Evolutionary conservation across 2,329 filamentous ascomycete species (phyloP).

Genomic region (Uncinocarpus reesii): DNA sequence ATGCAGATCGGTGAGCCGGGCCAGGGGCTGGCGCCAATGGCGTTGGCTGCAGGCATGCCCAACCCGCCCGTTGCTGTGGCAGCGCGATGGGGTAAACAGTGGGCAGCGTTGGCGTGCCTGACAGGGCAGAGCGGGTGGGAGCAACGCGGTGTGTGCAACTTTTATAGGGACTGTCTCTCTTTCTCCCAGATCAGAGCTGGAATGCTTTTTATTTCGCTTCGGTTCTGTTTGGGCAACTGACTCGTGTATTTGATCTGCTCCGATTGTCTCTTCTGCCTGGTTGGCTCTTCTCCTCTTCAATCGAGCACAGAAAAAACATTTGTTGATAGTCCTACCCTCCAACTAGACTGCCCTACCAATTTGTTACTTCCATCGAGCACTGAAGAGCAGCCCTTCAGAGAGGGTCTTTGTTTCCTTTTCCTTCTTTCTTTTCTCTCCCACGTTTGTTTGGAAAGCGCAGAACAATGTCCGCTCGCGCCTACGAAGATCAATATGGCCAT

Average conservation of each 20-base stretch:
- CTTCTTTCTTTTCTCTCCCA: background rate
- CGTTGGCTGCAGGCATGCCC: background rate
- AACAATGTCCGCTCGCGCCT: constrained; percentile 16
- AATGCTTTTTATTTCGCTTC: background rate
- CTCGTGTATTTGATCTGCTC: no score
- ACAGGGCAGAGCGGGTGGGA: background rate
- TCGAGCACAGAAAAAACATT: no score
- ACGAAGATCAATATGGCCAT: constrained; percentile 15
- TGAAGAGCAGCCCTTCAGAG: background rate
- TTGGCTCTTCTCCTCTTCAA: no score
- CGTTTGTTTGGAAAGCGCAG: background rate
- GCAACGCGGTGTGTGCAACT: constrained; percentile 16
- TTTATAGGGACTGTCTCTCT: background rate
- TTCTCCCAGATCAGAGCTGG: background rate
- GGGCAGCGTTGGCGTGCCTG: background rate
- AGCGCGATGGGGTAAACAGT: constrained; percentile 11
- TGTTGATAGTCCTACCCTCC: no score
- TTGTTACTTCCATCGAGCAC: constrained; percentile 9
- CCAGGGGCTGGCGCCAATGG: constrained; percentile 2
- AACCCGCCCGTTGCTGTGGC: constrained; percentile 10
- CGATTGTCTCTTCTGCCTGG: no score
- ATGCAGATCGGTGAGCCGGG: background rate
- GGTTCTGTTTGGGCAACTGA: no score
- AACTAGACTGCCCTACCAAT: background rate
- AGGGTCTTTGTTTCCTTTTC: constrained; percentile 18